phyloP scores from a whole-genome alignment of 305 asterid genomes.

The Fraxinus paxiana region DNA sequence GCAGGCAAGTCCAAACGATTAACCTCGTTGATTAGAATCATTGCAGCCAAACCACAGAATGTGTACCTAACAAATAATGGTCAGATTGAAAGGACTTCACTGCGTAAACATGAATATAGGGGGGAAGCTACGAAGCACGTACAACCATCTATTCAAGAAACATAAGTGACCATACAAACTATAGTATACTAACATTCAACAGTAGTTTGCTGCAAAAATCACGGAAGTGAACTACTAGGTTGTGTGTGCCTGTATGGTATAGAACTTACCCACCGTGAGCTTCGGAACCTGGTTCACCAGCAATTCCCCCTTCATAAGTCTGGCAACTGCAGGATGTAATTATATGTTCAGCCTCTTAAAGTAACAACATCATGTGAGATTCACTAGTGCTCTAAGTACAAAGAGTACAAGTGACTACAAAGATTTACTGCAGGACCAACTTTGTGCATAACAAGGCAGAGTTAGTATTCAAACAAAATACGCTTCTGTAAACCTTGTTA shows the following conservation, averaged over 20 bases:
- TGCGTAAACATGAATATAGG: constrained; percentile 9
- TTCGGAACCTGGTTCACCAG: constrained; percentile 93
- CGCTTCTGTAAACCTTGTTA: neutral
- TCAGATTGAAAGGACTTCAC: constrained; percentile 21
- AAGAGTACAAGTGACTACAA: neutral
- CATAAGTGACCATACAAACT: neutral
- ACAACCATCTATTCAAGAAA: neutral
- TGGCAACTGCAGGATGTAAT: constrained; percentile 62
- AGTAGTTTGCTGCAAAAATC: neutral
- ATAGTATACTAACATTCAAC: neutral
- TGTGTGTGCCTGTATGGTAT: neutral
- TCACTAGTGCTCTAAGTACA: constrained; percentile 13
- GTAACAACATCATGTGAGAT: constrained; percentile 11
- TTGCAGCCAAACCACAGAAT: constrained; percentile 93
- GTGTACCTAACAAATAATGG: constrained; percentile 55
- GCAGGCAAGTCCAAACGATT: constrained; percentile 74
- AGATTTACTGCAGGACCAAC: neutral
- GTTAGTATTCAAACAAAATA: neutral
- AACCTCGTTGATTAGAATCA: constrained; percentile 79
- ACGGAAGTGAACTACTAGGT: neutral
- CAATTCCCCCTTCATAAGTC: constrained; percentile 97
- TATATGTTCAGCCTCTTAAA: constrained; percentile 2
- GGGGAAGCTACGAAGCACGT: neutral
- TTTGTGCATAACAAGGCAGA: neutral
- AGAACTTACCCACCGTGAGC: constrained; percentile 98